Evolutionary conservation across 768 basidiomycete genomes (phyloP).

Genomic region (Mycena indigotica): DNA sequence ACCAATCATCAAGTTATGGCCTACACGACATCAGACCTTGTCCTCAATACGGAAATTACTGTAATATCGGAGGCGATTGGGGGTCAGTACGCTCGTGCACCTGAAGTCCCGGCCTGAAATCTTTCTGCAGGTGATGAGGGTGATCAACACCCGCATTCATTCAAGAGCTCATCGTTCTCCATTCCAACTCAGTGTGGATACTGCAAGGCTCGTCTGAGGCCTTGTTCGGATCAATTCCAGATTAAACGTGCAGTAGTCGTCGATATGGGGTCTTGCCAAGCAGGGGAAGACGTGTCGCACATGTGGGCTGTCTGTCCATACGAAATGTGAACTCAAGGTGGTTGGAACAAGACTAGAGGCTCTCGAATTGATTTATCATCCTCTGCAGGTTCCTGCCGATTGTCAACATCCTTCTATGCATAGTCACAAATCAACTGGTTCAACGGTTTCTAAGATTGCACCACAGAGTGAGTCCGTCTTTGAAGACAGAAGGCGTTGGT

Average conservation of each 20-base stretch:
- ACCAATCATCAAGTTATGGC: constrained; percentile 59
- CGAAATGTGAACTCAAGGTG: constrained; percentile 87
- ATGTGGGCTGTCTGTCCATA: constrained; percentile 79
- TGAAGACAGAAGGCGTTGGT: too few relatives aligned
- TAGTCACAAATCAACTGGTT: constrained; percentile 26
- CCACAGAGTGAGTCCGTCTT: constrained; percentile 21
- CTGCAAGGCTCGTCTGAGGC: constrained; percentile 60
- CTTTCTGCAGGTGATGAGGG: constrained; percentile 68
- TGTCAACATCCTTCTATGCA: constrained; percentile 43
- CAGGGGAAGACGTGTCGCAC: constrained; percentile 83
- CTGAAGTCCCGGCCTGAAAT: neutral
- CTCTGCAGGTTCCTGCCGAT: constrained; percentile 70
- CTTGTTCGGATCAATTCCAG: neutral
- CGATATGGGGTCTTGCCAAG: constrained; percentile 86
- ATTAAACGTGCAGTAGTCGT: constrained; percentile 48
- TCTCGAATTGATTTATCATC: neutral
- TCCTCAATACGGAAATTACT: constrained; percentile 67
- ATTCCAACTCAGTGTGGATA: constrained; percentile 82
- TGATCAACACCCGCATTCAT: constrained; percentile 67
- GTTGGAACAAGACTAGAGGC: constrained; percentile 5
- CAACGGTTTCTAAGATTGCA: constrained; percentile 26
- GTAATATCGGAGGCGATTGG: constrained; percentile 62
- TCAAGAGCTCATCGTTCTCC: constrained; percentile 85
- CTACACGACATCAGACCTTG: constrained; percentile 55
- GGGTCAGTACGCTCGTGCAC: constrained; percentile 42